Conservation (phyloP, 139 green algal species). For the Tetradesmus lagerheimii region DNA sequence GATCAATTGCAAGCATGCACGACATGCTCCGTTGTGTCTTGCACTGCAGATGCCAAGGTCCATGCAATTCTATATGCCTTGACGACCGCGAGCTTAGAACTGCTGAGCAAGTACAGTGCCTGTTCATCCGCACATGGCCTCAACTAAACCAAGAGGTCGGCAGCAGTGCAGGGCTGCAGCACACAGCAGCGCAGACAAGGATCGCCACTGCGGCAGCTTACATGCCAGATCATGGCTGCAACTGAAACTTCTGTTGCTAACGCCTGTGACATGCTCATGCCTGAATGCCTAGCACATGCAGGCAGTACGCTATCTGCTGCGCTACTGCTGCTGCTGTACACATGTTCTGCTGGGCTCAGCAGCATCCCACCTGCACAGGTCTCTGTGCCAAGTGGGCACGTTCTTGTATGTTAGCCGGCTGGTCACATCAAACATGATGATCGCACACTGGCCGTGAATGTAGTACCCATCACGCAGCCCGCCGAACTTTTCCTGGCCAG, state of each 20-base stretch:
- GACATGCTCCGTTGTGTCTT: too few relatives aligned
- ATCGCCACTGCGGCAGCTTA: neutral
- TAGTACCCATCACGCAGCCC: conserved; percentile 99
- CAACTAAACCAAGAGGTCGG: neutral
- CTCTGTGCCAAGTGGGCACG: conserved; percentile 98
- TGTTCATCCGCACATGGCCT: too few relatives aligned
- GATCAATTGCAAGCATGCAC: too few relatives aligned
- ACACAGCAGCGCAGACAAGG: neutral
- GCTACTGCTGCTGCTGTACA: neutral
- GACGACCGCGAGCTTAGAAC: too few relatives aligned
- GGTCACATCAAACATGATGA: conserved; percentile 99
- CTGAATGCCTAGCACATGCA: neutral
- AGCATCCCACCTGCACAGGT: conserved; percentile 86
- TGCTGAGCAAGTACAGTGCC: too few relatives aligned
- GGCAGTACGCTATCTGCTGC: neutral
- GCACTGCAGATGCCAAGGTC: too few relatives aligned
- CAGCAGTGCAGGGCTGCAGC: too few relatives aligned
- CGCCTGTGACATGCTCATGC: neutral
- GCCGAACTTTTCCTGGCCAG: conserved; percentile 99
- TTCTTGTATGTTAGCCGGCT: conserved; percentile 99
- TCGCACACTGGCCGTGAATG: conserved; percentile 99
- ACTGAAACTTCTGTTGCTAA: too few relatives aligned
- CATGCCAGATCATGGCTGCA: too few relatives aligned
- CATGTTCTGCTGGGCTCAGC: neutral
- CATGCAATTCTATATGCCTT: too few relatives aligned